Evolutionary conservation across 345 rosid genomes (phyloP).

Genomic region (Bruguiera parviflora): DNA sequence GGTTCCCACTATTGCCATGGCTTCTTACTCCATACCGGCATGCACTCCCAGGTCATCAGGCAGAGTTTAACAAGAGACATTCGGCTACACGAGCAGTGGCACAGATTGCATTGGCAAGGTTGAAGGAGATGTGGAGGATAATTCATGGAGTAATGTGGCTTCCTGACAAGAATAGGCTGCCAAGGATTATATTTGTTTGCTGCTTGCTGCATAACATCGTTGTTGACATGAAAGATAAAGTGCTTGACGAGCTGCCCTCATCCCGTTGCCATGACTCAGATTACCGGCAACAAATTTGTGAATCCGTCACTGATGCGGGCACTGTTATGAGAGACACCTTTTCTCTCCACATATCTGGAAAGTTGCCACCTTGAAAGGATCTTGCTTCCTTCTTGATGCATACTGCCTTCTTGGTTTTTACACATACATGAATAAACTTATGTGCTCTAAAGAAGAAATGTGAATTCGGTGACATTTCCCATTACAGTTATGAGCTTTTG

Average conservation of each 20-base stretch:
- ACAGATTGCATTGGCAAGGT: conserved; percentile 44
- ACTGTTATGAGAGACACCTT: conserved; percentile 44
- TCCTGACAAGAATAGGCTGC: conserved; percentile 57
- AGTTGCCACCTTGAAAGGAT: conserved; percentile 22
- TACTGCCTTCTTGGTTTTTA: background rate
- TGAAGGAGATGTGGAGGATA: conserved; percentile 59
- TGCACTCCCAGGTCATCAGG: conserved; percentile 28
- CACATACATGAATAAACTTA: background rate
- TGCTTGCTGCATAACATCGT: conserved; percentile 68
- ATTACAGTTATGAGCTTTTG: no score
- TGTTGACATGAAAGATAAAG: conserved; percentile 50
- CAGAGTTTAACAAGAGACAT: conserved; percentile 45
- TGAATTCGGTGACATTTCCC: no score
- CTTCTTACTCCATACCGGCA: conserved; percentile 48
- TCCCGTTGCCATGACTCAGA: conserved; percentile 39
- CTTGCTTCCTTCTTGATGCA: conserved; percentile 35
- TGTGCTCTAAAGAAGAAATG: background rate
- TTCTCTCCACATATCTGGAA: conserved; percentile 34
- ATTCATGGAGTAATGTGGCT: conserved; percentile 65
- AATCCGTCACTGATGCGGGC: conserved; percentile 32
- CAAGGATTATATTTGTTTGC: conserved; percentile 60
- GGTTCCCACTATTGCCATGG: conserved; percentile 58
- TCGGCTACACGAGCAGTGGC: conserved; percentile 44
- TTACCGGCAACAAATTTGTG: conserved; percentile 43
- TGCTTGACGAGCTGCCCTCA: conserved; percentile 24